Conservation (phyloP, 129 eudicot species). For the Logfia minima region DNA sequence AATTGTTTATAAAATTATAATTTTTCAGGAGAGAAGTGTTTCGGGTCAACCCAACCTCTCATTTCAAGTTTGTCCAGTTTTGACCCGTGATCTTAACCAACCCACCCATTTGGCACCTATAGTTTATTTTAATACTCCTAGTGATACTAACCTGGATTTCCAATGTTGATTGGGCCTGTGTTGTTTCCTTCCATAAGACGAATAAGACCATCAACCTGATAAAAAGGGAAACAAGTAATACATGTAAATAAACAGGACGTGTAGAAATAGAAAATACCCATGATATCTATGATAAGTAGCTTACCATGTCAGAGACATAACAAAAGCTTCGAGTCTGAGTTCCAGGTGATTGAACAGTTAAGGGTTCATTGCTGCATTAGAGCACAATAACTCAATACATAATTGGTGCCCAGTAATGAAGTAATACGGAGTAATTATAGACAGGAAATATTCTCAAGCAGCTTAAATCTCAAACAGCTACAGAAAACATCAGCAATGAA, state of each 20-base stretch:
- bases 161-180: constrained; percentile 94
- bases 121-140: background rate
- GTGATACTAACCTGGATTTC: constrained; percentile 75
- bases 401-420: background rate
- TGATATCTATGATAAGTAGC: background rate
- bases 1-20: background rate
- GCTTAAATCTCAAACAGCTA: background rate
- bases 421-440: background rate
- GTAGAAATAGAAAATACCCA: background rate
- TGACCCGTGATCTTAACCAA: background rate
- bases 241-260: constrained; percentile 12
- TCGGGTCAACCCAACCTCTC: background rate
- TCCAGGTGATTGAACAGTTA: constrained; percentile 96
- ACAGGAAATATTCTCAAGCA: background rate
- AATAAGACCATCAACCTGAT: constrained; percentile 93
- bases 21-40: background rate
- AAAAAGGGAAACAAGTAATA: background rate
- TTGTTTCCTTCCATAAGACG: constrained; percentile 92
- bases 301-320: constrained; percentile 94
- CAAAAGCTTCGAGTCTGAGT: constrained; percentile 98
- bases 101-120: background rate
- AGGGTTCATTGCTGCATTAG: constrained; percentile 62
- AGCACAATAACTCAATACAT: background rate
- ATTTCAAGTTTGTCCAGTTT: background rate
- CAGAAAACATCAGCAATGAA: too few species aligned